Conservation (phyloP, 176 grass and related monocot species). For the Pontederia crassipes region DNA sequence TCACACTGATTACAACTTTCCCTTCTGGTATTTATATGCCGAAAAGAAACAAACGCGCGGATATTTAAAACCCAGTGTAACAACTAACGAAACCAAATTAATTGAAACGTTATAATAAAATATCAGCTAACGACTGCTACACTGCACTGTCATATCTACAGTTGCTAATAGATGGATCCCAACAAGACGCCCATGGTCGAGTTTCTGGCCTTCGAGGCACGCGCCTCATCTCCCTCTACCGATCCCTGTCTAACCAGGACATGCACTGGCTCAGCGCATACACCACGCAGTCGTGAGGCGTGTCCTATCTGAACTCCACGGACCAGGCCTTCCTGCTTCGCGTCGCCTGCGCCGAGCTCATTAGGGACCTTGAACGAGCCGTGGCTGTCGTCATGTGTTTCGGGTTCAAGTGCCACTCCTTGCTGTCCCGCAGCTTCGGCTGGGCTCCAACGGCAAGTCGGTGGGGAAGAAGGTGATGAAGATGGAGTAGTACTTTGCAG, state of each 20-base stretch:
- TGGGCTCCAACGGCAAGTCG: slow-evolving; percentile 16
- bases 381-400: slow-evolving; percentile 44
- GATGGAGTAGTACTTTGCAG: slow-evolving; percentile 58
- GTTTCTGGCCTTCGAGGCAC: slow-evolving; percentile 78
- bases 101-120: too few relatives aligned
- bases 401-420: slow-evolving; percentile 32
- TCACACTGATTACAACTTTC: too few relatives aligned
- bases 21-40: too few relatives aligned
- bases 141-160: too few relatives aligned
- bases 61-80: too few relatives aligned
- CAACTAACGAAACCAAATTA: too few relatives aligned
- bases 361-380: slow-evolving; percentile 43
- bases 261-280: slow-evolving; percentile 46
- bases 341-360: slow-evolving; percentile 69
- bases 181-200: slow-evolving; percentile 38
- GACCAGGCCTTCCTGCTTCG: slow-evolving; percentile 68
- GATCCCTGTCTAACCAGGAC: slow-evolving; percentile 52
- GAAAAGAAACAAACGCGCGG: too few relatives aligned
- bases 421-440: slow-evolving; percentile 39
- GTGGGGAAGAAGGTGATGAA: slow-evolving; percentile 40
- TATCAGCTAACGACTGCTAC: too few relatives aligned
- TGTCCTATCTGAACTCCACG: slow-evolving; percentile 69
- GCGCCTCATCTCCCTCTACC: slow-evolving; percentile 68
- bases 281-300: slow-evolving; percentile 58
- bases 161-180: slow-evolving; percentile 4